Evolutionary conservation across 768 basidiomycete species (phyloP).

Genomic region (Myochromella boudieri): DNA sequence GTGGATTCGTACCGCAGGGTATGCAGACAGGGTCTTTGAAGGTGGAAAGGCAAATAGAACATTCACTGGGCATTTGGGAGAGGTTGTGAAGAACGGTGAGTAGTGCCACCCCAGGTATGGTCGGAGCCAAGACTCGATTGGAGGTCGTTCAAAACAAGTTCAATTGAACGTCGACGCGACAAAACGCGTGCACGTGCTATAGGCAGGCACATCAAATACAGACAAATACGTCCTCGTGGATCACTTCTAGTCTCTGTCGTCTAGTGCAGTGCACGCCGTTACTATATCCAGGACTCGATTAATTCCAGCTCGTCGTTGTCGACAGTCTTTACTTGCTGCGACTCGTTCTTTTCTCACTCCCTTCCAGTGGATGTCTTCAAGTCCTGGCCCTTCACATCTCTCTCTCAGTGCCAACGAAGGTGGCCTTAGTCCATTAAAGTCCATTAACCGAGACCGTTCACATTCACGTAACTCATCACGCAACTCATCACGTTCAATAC

Average conservation of each 20-base stretch:
- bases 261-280: slow-evolving; percentile 4
- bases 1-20: slow-evolving; percentile 54
- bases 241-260: too few species aligned
- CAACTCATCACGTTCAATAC: slow-evolving; percentile 42
- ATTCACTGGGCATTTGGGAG: slow-evolving; percentile 31
- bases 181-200: slow-evolving; percentile 6
- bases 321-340: slow-evolving; percentile 14
- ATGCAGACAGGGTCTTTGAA: slow-evolving; percentile 56
- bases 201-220: slow-evolving; percentile 1
- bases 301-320: slow-evolving; percentile 4
- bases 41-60: slow-evolving; percentile 56
- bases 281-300: slow-evolving; percentile 7
- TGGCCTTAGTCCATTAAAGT: slow-evolving; percentile 31
- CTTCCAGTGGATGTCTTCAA: slow-evolving; percentile 34
- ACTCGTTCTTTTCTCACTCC: slow-evolving; percentile 7
- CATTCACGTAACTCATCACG: slow-evolving; percentile 45
- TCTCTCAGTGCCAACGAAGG: slow-evolving; percentile 13
- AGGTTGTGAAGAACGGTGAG: neutral
- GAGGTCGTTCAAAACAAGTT: neutral
- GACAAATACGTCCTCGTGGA: slow-evolving; percentile 5
- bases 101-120: too few species aligned
- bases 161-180: neutral
- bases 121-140: neutral
- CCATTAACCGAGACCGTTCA: slow-evolving; percentile 30
- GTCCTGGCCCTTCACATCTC: slow-evolving; percentile 20